Percentiles rank a stretch among this genome's conserved stretches.
Evolutionary conservation across 2,329 filamentous ascomycete genomes (phyloP).

Genomic region (Neofusicoccum sp.): DNA sequence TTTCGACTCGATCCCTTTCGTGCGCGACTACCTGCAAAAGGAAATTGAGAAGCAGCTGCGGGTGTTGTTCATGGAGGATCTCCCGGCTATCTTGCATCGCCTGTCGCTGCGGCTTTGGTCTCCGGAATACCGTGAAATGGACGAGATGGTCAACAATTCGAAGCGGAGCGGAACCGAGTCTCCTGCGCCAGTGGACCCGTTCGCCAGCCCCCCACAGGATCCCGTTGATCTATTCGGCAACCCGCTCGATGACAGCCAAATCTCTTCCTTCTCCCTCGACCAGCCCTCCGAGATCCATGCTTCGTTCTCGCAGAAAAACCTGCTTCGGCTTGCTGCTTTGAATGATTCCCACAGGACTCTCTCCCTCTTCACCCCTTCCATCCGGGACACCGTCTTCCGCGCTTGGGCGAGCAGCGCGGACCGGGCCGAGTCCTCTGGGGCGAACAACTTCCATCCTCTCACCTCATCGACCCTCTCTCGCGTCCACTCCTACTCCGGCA

Average conservation of each 20-base stretch:
- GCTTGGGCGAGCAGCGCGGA: constrained; percentile 85
- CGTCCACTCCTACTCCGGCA: constrained; percentile 44
- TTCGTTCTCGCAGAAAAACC: constrained; percentile 92
- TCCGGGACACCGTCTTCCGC: constrained; percentile 84
- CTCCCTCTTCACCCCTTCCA: constrained; percentile 87
- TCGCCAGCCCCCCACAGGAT: constrained; percentile 76
- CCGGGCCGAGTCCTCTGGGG: constrained; percentile 56
- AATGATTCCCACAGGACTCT: constrained; percentile 87
- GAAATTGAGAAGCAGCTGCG: constrained; percentile 93
- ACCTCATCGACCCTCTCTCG: constrained; percentile 46
- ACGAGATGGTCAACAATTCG: constrained; percentile 51
- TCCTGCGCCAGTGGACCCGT: constrained; percentile 69
- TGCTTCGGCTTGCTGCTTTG: constrained; percentile 76
- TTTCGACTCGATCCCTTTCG: constrained; percentile 98
- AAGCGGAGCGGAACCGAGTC: constrained; percentile 40
- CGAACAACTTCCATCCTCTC: constrained; percentile 38
- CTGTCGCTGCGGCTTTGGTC: constrained; percentile 87
- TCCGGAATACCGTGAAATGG: constrained; percentile 73
- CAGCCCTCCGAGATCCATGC: constrained; percentile 79
- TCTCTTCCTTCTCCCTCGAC: constrained; percentile 76
- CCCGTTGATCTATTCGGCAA: constrained; percentile 80
- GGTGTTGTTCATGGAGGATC: constrained; percentile 94
- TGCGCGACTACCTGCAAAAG: constrained; percentile 92
- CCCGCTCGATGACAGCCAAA: constrained; percentile 69
- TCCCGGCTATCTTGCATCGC: constrained; percentile 93